Base-by-base conservation (phyloP, 108 stramenopile species). In the Chaetoceros muelleri region DNA sequence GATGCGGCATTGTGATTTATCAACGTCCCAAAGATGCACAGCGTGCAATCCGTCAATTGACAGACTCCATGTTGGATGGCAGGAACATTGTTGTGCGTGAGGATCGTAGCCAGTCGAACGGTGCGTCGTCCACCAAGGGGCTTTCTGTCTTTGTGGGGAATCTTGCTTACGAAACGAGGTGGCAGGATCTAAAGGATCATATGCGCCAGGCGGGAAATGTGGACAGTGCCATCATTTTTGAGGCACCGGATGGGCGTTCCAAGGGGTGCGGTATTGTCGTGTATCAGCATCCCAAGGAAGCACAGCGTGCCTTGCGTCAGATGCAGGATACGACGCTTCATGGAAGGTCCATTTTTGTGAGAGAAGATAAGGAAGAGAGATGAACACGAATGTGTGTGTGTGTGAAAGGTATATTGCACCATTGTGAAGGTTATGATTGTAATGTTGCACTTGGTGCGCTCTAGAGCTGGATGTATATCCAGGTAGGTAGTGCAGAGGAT, bases 221-320 rank as follows among this genome's bases (percentile, higher is more conserved):
- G 10, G 55, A 58, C 30, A 68, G 81, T 58, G 95, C 90, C 21
- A 88, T 89, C 44, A 72, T 98, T 58, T 70, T 95, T 50, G 76
- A 79, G 30, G 78, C 69, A 28, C 53, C 74, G 24, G 81, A 91
- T 30, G 94, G 94, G 1, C 71, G 84, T 5, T 85, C 90, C 51
- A 87, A 82, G 49, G 95, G 97, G 24, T 95, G 92, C 57, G 98
- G 91, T 49, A 76, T 96, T 44, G 98, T 97, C 25, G 76, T 84
- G 46, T 98, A 78, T 65, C 89, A 90, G 67, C 74, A 73, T 16
- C 70, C 91, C 0, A 70, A 79, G 46, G 95, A 94, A 48, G 97
- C 96, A 8, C 71, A 62, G 20, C 63, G 78, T 20, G 96, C 96
- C 46, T 95, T 93, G 55, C 76, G 74, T 31, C 81, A 87, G 58